Conservation (phyloP, 192 early-diverging fungal genomes). For the Cetraspora pellucida region DNA sequence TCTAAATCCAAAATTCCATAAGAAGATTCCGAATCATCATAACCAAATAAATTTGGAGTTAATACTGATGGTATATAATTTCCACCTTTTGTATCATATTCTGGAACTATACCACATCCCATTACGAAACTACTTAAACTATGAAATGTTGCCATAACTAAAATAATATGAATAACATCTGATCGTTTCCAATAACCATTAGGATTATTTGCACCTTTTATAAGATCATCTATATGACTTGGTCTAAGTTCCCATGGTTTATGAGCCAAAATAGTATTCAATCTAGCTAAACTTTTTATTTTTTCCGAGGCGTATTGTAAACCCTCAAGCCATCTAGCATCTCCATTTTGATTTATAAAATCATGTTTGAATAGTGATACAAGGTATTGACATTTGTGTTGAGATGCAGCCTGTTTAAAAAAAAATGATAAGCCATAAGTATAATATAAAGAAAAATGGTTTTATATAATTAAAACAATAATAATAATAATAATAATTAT, state of each 20-base stretch:
- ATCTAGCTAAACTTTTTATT: constrained; percentile 48
- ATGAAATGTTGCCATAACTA: constrained; percentile 52
- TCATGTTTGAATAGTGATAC: constrained; percentile 55
- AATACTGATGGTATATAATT: constrained; percentile 32
- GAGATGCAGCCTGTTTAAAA: constrained; percentile 50
- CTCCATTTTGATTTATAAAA: constrained; percentile 54
- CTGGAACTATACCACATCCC: constrained; percentile 58
- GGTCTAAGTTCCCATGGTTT: constrained; percentile 56
- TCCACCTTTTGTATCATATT: constrained; percentile 59
- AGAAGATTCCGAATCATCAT: neutral
- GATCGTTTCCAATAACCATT: constrained; percentile 53
- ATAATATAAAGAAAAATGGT: too few relatives aligned
- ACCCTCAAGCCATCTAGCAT: constrained; percentile 56
- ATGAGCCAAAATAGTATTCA: constrained; percentile 52
- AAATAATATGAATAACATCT: constrained; percentile 58
- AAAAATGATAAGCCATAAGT: too few relatives aligned
- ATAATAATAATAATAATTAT: too few relatives aligned
- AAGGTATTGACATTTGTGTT: constrained; percentile 58
- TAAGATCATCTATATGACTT: constrained; percentile 44
- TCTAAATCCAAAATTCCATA: neutral
- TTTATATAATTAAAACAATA: too few relatives aligned
- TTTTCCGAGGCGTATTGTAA: constrained; percentile 50
- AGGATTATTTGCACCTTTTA: constrained; percentile 44
- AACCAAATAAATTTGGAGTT: constrained; percentile 31
- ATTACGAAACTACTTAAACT: constrained; percentile 57